Base-by-base conservation (phyloP, 441 rosid species). In the Erysimum pusillum region DNA sequence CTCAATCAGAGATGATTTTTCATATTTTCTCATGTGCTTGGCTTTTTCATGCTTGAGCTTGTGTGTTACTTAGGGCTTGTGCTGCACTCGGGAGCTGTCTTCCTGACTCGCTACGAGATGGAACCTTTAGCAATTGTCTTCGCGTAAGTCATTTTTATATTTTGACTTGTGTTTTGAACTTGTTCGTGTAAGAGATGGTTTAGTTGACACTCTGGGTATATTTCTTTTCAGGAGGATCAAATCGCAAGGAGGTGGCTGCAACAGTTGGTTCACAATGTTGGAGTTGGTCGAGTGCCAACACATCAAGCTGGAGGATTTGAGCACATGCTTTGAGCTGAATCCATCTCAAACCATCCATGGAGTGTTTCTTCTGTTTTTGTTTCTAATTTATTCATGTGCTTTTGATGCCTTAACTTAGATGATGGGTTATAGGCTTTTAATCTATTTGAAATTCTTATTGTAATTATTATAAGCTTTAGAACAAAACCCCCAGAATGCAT, bases 201-300 rank as follows among this genome's bases (percentile, higher is more conserved):
- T 36, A 68, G 71, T 14, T 45, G 48, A 42, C 42, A 61, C 4
- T 14, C 31, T 46, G 34, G 9, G 18, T 60, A 5, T 59, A 12
- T 39, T 1, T 31, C 0, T 46, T 62, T 57, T 14, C 63, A 96
- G 99, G 99, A 96, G 69, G 99, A 96, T 83, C 93, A 89, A 71
- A 93, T 97, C 8, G 91, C 99, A 9, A 93, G 96, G 85, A 84
- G 97, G 82, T 96, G 99, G 99, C 91, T 93, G 81, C 99, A 96
- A 42, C 99, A 93, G 81, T 71, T 96, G 87, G 98, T 93, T 80
- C 89, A 84, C 83, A 96, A 88, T 67, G 97, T 96, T 14, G 95
- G 91, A 31, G 92, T 83, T 74, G 85, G 68, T 69, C 91, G 97
- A 18, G 92, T 88, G 39, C 90, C 97, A 0, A 77, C 88, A 28